phyloP scores from a whole-genome alignment of 257 asterid species.

The Solanum sejunctum region DNA sequence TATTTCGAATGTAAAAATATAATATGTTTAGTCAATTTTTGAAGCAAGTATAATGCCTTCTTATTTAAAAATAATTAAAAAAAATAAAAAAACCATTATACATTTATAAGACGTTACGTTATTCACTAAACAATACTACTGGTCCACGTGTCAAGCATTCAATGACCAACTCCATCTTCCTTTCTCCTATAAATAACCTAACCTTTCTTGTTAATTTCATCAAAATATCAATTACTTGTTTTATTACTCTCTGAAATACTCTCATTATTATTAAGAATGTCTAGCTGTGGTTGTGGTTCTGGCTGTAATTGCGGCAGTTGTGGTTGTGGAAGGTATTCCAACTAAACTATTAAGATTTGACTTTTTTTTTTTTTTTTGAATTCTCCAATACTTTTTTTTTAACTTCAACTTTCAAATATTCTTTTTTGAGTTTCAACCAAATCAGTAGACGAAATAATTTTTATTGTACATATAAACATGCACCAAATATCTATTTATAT shows the following conservation, averaged over 20 bases:
- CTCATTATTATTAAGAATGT: not conserved
- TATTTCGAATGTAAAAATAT: not conserved
- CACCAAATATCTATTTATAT: not conserved
- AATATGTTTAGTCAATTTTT: not conserved
- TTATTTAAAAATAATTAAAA: not conserved
- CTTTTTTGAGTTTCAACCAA: not conserved
- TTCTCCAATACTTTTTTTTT: too few relatives aligned
- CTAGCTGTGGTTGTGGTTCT: constrained; percentile 15
- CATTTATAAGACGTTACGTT: not conserved
- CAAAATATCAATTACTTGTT: not conserved
- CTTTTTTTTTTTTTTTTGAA: too few relatives aligned
- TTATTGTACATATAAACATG: not conserved
- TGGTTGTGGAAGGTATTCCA: constrained; percentile 14
- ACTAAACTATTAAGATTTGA: not conserved
- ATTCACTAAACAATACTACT: not conserved
- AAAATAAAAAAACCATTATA: not conserved
- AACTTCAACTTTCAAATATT: not conserved
- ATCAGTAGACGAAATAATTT: not conserved
- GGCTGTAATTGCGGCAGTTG: constrained; percentile 28
- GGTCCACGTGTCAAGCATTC: not conserved
- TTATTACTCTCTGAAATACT: not conserved
- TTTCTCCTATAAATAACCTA: not conserved
- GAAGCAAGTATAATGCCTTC: not conserved
- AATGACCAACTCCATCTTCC: not conserved
- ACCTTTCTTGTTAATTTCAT: not conserved